phyloP scores from a whole-genome alignment of 176 grass and related monocot species.

The Alopecurus myosuroides region DNA sequence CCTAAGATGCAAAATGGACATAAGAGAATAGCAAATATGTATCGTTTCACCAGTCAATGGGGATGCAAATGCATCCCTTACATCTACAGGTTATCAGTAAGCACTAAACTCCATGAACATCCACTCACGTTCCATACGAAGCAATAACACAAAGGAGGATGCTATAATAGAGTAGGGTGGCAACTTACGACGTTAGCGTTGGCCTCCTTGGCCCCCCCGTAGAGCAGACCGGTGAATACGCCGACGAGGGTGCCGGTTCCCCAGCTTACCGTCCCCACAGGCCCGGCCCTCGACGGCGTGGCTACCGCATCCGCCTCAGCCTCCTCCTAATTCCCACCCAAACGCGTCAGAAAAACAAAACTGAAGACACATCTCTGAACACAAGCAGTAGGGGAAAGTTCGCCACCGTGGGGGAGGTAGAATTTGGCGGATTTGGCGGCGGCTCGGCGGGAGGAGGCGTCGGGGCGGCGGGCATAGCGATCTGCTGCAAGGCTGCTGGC shows the following conservation, averaged over 20 bases:
- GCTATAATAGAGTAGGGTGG: neutral
- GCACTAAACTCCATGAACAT: neutral
- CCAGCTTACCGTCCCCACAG: constrained; percentile 60
- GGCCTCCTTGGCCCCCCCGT: constrained; percentile 87
- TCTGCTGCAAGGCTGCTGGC: neutral
- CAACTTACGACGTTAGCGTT: constrained; percentile 62
- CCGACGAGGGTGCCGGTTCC: constrained; percentile 72
- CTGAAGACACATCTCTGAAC: neutral
- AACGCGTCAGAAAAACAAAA: neutral
- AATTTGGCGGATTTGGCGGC: neutral
- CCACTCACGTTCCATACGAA: neutral
- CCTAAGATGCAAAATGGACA: neutral
- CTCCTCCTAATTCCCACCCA: constrained; percentile 17
- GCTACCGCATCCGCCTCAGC: neutral
- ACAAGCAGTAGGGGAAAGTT: neutral
- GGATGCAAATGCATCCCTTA: neutral
- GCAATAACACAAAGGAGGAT: neutral
- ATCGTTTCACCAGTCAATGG: neutral
- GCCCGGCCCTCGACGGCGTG: neutral
- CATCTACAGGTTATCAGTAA: neutral
- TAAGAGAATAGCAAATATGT: neutral
- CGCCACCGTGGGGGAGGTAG: neutral
- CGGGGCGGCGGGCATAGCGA: constrained; percentile 4
- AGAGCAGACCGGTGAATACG: constrained; percentile 73
- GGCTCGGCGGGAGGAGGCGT: constrained; percentile 19